Evolutionary conservation across 495 filamentous ascomycete species (phyloP), one percentile per base, ranked within the genome.

Genomic region (Neurospora sp.): DNA sequence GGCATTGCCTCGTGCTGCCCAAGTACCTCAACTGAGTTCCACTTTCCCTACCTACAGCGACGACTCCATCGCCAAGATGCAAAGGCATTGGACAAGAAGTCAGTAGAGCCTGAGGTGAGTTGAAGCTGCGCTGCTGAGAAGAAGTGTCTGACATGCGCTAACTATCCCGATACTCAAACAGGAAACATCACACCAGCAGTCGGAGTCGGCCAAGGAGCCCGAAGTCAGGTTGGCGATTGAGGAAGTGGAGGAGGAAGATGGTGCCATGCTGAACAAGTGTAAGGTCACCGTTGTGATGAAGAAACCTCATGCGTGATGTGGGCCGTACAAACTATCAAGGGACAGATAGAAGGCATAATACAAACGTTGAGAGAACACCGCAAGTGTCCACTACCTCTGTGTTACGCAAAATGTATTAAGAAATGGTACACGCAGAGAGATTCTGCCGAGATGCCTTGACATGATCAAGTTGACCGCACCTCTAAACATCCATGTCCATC

Each of bases 11-110:
- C 22, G 47, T 7, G 9, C 2, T 59, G 47, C 0, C 5, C 47
- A 59, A 14, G 96, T 3, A 91, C 82, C 84, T 86, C 71, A 98
- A 98, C 82, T 96, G 98, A 85, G 96, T 0, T 31, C 20, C 14
- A 5, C 22, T 31, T 27, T 59, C 20, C 22, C 4, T 53, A 12
- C 39, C 10, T 12, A 27, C 22, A 22, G 20, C 45, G 45, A 10
- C 1, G 42, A 4, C 42, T 45, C 42, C 8, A 20, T 45, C n/a
- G 42, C 42, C 18, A 8, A n/a, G 18, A n/a, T 44, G 8, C 18
- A 44, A 0, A n/a, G 18, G 8, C 8, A 1, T 4, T 44, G 18
- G 18, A n/a, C 42, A 44, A 44, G 16, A 45, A 20, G 18, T 20
- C 0, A 1, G 18, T 45, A 20, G n/a, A 45, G 42, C 42, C 8